Evolutionary conservation across 495 filamentous ascomycete species (phyloP), one percentile per base, ranked within the genome.

Genomic region (Letharia lupina): DNA sequence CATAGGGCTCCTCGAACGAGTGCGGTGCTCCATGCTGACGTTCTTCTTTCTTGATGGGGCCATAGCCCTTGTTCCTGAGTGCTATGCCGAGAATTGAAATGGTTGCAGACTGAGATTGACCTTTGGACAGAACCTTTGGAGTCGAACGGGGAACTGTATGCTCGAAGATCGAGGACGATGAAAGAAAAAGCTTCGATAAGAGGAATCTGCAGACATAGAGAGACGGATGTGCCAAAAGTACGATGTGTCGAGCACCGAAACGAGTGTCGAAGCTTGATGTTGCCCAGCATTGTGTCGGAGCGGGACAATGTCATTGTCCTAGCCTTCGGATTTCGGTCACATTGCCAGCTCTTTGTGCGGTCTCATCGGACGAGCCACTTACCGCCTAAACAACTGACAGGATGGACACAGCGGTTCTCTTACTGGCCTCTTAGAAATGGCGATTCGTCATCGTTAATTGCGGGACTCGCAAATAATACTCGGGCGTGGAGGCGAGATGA

Each of bases 321-420:
- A 54, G 28, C 6, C 12, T 54, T 28, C 23, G 11, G 11, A 31
- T 3, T 1, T 52, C 3, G 1, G 48, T 33, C 11, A 33, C 1
- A 15, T 31, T 15, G 12, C 23, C 12, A 54, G 23, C 47, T 50
- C n/a, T 50, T 50, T 50, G 47, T 50, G 47, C 47, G n/a, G 10
- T 28, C n/a, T 23, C n/a, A 2, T 3, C 20, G 10, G 18, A 28
- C 7, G 12, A 15, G 7, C 18, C 4, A 16, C 45, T 23, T 2
- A 9, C 20, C 2, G 20, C 6, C 0, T 6, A n/a, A 48, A 0
- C 3, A 0, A 48, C 20, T 8, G 20, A 4, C 2, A 13, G 1
- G 5, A 33, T 31, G 23, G 3, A 6, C 2, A 54, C 5, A 54
- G 23, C 28, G n/a, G 5, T 33, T 16, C 50, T 15, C 3, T 4